These are phyloP conservation scores for Afroboletus lepidellus DNA, from an alignment of 1,284 basidiomycete genomes.

Conservation along the genomic window DNA sequence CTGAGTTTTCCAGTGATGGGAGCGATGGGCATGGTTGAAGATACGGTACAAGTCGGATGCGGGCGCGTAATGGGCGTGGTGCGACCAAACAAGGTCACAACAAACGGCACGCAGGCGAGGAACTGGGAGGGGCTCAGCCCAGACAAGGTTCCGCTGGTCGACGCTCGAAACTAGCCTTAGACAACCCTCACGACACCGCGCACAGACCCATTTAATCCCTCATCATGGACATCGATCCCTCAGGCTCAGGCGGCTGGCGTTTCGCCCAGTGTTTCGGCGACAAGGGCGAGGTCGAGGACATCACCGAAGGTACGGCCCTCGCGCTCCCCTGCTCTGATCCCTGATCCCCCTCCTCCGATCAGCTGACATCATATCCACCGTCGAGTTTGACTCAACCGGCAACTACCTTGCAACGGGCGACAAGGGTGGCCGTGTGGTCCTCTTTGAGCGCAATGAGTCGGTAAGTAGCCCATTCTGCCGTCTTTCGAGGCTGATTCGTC, in stretches of 20 bases:
- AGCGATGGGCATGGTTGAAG: constrained; percentile 65
- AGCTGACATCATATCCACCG: constrained; percentile 99
- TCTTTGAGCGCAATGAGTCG: constrained; percentile 98
- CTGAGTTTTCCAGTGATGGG: constrained; percentile 88
- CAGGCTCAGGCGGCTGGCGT: constrained; percentile 88
- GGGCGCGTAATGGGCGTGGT: background rate
- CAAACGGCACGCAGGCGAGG: constrained; percentile 20
- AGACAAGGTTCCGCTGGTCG: constrained; percentile 18
- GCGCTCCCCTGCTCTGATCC: constrained; percentile 22
- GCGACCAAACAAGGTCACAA: constrained; percentile 37
- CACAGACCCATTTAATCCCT: constrained; percentile 13
- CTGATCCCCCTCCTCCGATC: constrained; percentile 31
- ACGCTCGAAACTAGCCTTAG: constrained; percentile 15
- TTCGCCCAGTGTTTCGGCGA: constrained; percentile 99
- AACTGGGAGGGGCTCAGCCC: constrained; percentile 16
- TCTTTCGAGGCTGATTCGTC: constrained; percentile 30
- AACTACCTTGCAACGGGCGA: constrained; percentile 99
- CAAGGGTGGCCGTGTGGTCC: constrained; percentile 97
- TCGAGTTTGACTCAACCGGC: constrained; percentile 99
- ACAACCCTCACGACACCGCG: constrained; percentile 12
- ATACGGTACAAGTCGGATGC: constrained; percentile 31
- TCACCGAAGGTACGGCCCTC: constrained; percentile 82
- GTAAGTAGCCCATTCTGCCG: constrained; percentile 50
- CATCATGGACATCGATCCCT: constrained; percentile 77
- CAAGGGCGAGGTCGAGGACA: constrained; percentile 99